These are phyloP conservation scores for Sugiyamaella grinbergsii DNA, from an alignment of 1,139 yeast genomes.

Conservation along the genomic window DNA sequence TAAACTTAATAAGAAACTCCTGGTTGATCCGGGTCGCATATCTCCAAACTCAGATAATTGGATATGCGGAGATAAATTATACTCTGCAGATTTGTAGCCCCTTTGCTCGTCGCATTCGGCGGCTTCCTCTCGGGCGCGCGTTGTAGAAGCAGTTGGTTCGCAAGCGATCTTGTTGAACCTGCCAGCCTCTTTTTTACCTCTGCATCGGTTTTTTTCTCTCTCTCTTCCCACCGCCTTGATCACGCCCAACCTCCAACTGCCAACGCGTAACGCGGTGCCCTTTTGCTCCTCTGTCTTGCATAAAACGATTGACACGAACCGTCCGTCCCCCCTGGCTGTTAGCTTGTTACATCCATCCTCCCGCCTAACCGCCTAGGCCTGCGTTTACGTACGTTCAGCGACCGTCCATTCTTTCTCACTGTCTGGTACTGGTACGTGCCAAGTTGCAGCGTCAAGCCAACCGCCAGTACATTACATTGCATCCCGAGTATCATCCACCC, in stretches of 20 bases:
- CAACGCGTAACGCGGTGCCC: background rate
- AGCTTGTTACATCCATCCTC: too few species aligned
- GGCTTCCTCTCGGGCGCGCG: too few species aligned
- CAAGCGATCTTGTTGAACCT: too few species aligned
- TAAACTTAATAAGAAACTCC: too few species aligned
- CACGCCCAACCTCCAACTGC: background rate
- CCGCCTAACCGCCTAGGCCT: too few species aligned
- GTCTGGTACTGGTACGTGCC: background rate
- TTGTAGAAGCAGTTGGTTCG: too few species aligned
- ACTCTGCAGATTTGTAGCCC: too few species aligned
- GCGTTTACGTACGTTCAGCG: too few species aligned
- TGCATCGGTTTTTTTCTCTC: background rate
- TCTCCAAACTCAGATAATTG: too few species aligned
- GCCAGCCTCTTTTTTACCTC: background rate
- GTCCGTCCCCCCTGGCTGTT: background rate
- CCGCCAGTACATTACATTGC: slow-evolving; percentile 8
- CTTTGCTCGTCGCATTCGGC: too few species aligned
- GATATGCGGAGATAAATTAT: too few species aligned
- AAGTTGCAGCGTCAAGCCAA: slow-evolving; percentile 3
- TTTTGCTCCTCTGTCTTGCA: background rate
- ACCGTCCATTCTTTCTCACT: background rate
- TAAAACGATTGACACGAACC: background rate
- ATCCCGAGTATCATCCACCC: slow-evolving; percentile 9
- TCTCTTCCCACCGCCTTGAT: background rate
- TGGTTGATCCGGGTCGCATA: too few species aligned